These are phyloP conservation scores for Debaryomycetaceae sp. DNA, from an alignment of 1,139 yeast genomes.

Conservation along the genomic window DNA sequence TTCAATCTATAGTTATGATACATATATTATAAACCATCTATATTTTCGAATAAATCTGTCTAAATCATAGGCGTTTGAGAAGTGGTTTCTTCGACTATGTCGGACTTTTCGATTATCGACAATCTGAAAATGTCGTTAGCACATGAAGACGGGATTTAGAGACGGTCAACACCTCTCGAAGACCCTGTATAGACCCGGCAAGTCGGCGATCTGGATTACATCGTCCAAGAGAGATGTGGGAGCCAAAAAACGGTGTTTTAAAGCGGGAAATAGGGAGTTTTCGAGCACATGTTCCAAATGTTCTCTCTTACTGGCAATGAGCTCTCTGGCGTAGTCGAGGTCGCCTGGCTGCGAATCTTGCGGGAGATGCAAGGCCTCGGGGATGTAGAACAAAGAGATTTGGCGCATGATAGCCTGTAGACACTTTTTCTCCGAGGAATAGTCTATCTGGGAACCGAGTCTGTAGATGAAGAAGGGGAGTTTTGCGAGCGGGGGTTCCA, in stretches of 20 bases:
- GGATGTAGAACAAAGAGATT: slow-evolving; percentile 71
- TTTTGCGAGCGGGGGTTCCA: slow-evolving; percentile 61
- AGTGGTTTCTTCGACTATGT: neutral
- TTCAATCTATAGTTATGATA: neutral
- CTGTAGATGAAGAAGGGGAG: slow-evolving; percentile 66
- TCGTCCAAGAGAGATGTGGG: slow-evolving; percentile 50
- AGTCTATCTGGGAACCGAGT: slow-evolving; percentile 56
- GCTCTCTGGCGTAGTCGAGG: slow-evolving; percentile 11
- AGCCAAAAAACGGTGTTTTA: slow-evolving; percentile 65
- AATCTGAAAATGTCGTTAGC: neutral
- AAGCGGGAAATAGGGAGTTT: slow-evolving; percentile 59
- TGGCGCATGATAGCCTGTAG: slow-evolving; percentile 62
- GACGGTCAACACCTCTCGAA: slow-evolving; percentile 75
- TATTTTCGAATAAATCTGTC: no score
- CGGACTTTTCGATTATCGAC: neutral
- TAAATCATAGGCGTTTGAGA: no score
- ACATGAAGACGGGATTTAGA: neutral
- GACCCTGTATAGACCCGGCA: slow-evolving; percentile 87
- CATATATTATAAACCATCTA: slow-evolving; percentile 1
- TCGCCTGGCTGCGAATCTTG: slow-evolving; percentile 13
- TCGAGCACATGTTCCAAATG: slow-evolving; percentile 43
- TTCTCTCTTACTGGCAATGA: slow-evolving; percentile 12
- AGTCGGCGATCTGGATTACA: slow-evolving; percentile 80
- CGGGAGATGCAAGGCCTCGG: slow-evolving; percentile 45
- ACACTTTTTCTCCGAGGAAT: slow-evolving; percentile 67